A percentile compares a stretch with the other conserved stretches of the same genome.
Evolutionary conservation across 805 yeast species (phyloP).

Genomic region (Saturnispora hagleri): DNA sequence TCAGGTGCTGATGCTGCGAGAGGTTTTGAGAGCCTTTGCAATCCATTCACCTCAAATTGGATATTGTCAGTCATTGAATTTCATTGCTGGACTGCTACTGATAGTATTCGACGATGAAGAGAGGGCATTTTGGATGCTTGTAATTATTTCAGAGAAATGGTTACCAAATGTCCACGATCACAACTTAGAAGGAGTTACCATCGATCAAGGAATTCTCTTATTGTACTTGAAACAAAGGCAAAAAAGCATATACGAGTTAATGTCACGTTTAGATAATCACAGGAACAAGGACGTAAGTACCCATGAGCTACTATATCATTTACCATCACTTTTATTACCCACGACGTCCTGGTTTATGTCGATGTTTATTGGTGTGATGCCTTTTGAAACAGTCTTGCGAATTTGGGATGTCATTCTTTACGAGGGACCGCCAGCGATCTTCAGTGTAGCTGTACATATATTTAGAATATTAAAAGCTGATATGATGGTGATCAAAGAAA

Average conservation of each 20-base stretch:
- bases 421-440: constrained; percentile 82
- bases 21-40: constrained; percentile 79
- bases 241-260: constrained; percentile 66
- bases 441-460: constrained; percentile 72
- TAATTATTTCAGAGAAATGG: constrained; percentile 74
- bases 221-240: constrained; percentile 74
- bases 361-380: constrained; percentile 82
- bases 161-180: constrained; percentile 89
- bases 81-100: constrained; percentile 77
- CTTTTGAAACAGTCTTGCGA: constrained; percentile 78
- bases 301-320: constrained; percentile 44
- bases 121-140: constrained; percentile 90
- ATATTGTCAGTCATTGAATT: constrained; percentile 91
- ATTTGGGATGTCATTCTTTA: constrained; percentile 94
- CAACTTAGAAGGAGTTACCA: constrained; percentile 85
- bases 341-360: constrained; percentile 99
- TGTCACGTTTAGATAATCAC: constrained; percentile 25
- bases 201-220: constrained; percentile 92
- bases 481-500: neutral
- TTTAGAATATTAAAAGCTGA: constrained; percentile 67
- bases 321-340: constrained; percentile 87
- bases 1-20: constrained; percentile 61
- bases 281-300: constrained; percentile 22
- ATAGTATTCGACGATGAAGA: constrained; percentile 91
- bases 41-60: constrained; percentile 84